Evolutionary conservation across 2,329 filamentous ascomycete species (phyloP).

Genomic region (Myriosclerotinia scirpicola): DNA sequence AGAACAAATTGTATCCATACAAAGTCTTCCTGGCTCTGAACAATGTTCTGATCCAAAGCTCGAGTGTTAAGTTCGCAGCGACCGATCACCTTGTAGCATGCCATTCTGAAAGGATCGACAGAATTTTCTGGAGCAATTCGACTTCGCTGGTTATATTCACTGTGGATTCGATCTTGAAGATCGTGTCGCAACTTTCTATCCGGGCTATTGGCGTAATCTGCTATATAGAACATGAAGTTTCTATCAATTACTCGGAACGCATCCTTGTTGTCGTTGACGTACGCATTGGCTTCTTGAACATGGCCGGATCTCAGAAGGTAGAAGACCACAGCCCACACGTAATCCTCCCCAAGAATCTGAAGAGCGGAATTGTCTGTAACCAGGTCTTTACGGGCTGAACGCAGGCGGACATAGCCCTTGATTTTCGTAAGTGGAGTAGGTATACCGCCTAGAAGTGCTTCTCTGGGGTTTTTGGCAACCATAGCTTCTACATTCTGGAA

Average conservation of each 20-base stretch:
- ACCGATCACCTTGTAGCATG: slow-evolving; percentile 96
- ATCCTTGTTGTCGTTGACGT: slow-evolving; percentile 75
- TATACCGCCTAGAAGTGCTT: slow-evolving; percentile 85
- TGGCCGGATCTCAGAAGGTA: slow-evolving; percentile 86
- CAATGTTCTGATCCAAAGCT: slow-evolving; percentile 53
- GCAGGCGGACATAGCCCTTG: slow-evolving; percentile 84
- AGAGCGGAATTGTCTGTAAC: slow-evolving; percentile 78
- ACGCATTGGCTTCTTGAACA: slow-evolving; percentile 78
- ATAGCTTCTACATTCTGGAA: slow-evolving; percentile 72
- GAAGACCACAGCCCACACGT: slow-evolving; percentile 91
- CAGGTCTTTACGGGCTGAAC: slow-evolving; percentile 77
- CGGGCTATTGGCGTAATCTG: slow-evolving; percentile 74
- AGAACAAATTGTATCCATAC: slow-evolving; percentile 72
- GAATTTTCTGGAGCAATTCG: slow-evolving; percentile 83
- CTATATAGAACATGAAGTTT: slow-evolving; percentile 84
- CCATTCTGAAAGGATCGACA: slow-evolving; percentile 92
- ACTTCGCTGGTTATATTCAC: slow-evolving; percentile 82
- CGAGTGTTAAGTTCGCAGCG: slow-evolving; percentile 68
- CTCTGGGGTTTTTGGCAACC: slow-evolving; percentile 79
- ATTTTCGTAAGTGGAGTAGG: slow-evolving; percentile 89
- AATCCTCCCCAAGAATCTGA: slow-evolving; percentile 77
- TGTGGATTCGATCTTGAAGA: slow-evolving; percentile 82
- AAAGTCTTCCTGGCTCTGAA: slow-evolving; percentile 64
- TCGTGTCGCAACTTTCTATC: slow-evolving; percentile 77
- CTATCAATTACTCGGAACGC: slow-evolving; percentile 89